Evolutionary conservation across 2,329 filamentous ascomycete genomes (phyloP), one percentile per base, ranked within the genome.

Genomic region (Alternaria gaisen): DNA sequence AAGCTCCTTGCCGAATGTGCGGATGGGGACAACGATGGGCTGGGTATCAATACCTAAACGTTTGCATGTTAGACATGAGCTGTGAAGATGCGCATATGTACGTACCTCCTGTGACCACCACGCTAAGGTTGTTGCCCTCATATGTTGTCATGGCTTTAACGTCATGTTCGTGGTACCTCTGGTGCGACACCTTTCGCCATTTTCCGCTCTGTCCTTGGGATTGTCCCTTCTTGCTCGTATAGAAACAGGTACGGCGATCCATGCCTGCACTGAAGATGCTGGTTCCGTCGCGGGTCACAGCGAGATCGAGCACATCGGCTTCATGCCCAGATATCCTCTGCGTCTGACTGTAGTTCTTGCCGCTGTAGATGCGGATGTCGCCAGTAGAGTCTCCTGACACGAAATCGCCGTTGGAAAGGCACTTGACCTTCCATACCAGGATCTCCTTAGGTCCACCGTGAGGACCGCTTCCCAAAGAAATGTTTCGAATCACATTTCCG

Each of bases 321-420:
- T 92, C 89, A 75, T 99, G 95, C 26, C 90, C 89, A 72, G 93
- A 90, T 56, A 99, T 87, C 52, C 94, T 87, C 75, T 99, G 95
- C 36, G 88, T 86, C 70, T 97, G 88, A 5, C 93, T 94, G 77
- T 94, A 97, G 54, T 92, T 97, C 80, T 91, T 94, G 57, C 93
- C 92, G 75, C 97, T 93, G 91, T 94, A 99, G 74, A 98, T 92
- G 67, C 92, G 90, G 41, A 99, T 85, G 76, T 98, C 93, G 32
- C 95, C 95, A 5, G 93, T 94, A 3, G 95, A 98, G 77, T 99
- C 95, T 52, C 93, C 95, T 2, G 94, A 97, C 12, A 98, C 90
- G 63, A 99, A 95, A 68, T 95, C 93, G 51, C 93, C 94, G 72
- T 92, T 91, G 10, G 91, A 87, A 32, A 98, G 84, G 73, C 91